These are phyloP conservation scores for Stachybotrys chartarum DNA, from an alignment of 2,329 filamentous ascomycete species.

Conservation along the genomic window DNA sequence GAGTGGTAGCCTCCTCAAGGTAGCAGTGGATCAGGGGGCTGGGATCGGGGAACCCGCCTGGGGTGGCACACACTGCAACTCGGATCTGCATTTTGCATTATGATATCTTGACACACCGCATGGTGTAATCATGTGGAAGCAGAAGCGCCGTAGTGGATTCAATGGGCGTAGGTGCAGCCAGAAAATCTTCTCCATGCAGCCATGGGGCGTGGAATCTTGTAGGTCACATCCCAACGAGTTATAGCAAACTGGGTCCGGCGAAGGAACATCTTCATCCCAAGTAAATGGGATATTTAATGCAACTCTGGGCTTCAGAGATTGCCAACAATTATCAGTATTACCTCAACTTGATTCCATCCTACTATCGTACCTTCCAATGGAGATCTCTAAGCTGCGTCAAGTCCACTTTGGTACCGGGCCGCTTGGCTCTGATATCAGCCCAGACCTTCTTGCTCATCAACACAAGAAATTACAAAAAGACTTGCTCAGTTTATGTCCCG, in stretches of 20 bases:
- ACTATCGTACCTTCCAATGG: slow-evolving; percentile 2
- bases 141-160: background rate
- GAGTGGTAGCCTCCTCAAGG: background rate
- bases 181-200: too few relatives aligned
- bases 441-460: slow-evolving; percentile 6
- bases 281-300: too few relatives aligned
- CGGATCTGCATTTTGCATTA: background rate
- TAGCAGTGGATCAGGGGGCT: too few relatives aligned
- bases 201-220: too few relatives aligned
- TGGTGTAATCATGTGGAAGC: background rate
- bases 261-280: too few relatives aligned
- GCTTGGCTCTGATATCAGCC: slow-evolving; percentile 3
- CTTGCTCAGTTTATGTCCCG: slow-evolving; percentile 14
- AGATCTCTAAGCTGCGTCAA: slow-evolving; percentile 9
- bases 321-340: too few relatives aligned
- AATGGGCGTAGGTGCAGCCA: too few relatives aligned
- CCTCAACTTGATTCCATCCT: background rate
- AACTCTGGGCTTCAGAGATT: too few relatives aligned
- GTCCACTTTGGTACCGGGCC: slow-evolving; percentile 8
- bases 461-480: slow-evolving; percentile 9
- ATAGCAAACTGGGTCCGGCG: too few relatives aligned
- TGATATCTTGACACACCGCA: background rate
- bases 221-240: too few relatives aligned
- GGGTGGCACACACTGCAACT: background rate
- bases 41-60: too few relatives aligned